Base-by-base conservation (phyloP, 179 eudicot species). In the Patellifolia procumbens region DNA sequence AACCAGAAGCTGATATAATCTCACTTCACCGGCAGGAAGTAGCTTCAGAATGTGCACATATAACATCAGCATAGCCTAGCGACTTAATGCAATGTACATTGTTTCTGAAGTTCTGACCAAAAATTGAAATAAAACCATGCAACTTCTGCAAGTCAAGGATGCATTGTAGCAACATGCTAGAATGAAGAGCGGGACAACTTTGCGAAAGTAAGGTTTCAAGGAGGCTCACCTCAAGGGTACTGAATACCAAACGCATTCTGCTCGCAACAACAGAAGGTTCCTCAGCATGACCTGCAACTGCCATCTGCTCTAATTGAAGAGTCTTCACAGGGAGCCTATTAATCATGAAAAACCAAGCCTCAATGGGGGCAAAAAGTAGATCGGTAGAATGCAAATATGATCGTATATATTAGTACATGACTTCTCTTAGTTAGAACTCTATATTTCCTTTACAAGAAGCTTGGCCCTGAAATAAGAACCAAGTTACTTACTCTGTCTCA, bases 271-370 rank as follows among this genome's bases (percentile, higher is more conserved):
- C 83, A 24, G 99, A 95, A 24, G 97, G 90, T 84, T 91, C 97
- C 83, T 93, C 99, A 0, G 98, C 93, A 35, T 69, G 79, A 26
- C 99, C 99, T 22, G 79, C 85, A 3, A 89, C 92, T 28, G 97
- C 97, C 95, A 90, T 88, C 85, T 95, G 99, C 89, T 95, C 99
- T 70, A 95, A 83, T 77, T 95, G 99, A 67, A 95, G 97, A 26
- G 93, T 93, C 88, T 95, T 93, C 80, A 93, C 99, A 6, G 99
- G 99, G 73, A 95, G 93, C 99, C 99, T 95, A 74, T 24, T 26
- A 55, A 70, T 62, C 22, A 78, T 64, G 42, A 2, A 48, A 45
- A 77, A 34, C 61, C 28, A 35, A 22, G 46, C 20, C 51, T 45
- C 20, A 5, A 37, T 42, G 52, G 43, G 2, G 8, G 0, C 53